phyloP scores from a whole-genome alignment of 2,329 filamentous ascomycete genomes.

The Calycina marina region DNA sequence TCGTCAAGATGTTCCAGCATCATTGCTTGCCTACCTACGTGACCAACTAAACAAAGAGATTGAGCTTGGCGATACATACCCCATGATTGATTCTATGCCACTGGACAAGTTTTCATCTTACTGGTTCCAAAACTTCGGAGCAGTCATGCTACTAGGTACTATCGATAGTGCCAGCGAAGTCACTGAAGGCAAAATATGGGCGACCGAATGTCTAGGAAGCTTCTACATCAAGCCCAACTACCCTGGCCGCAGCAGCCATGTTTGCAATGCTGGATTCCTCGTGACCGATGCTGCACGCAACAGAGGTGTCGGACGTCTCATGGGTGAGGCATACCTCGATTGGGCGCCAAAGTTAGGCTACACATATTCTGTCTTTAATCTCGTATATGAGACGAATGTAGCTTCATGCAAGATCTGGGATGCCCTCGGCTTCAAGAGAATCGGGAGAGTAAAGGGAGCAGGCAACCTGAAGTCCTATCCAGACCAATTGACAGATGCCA shows the following conservation, averaged over 20 bases:
- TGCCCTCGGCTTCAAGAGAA: constrained; percentile 57
- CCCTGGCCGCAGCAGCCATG: constrained; percentile 57
- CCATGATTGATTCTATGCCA: constrained; percentile 49
- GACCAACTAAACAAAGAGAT: constrained; percentile 58
- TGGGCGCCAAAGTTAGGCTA: constrained; percentile 48
- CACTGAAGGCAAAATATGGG: constrained; percentile 42
- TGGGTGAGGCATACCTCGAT: constrained; percentile 42
- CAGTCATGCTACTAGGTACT: constrained; percentile 55
- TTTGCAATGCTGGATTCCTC: constrained; percentile 51
- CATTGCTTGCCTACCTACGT: constrained; percentile 47
- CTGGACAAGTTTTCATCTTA: constrained; percentile 49
- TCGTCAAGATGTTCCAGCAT: constrained; percentile 42
- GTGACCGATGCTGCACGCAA: constrained; percentile 40
- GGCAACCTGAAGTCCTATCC: constrained; percentile 37
- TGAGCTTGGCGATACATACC: constrained; percentile 58
- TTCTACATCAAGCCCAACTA: constrained; percentile 66
- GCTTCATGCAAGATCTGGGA: constrained; percentile 62
- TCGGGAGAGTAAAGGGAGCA: constrained; percentile 46
- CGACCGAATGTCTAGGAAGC: constrained; percentile 50
- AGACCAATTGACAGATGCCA: constrained; percentile 38
- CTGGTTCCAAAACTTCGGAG: constrained; percentile 62
- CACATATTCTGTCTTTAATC: constrained; percentile 60
- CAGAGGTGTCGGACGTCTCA: constrained; percentile 38
- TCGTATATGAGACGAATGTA: constrained; percentile 62
- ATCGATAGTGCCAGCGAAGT: constrained; percentile 38